Conservation (phyloP, 805 yeast species). For the Blastobotrys terrestris region DNA sequence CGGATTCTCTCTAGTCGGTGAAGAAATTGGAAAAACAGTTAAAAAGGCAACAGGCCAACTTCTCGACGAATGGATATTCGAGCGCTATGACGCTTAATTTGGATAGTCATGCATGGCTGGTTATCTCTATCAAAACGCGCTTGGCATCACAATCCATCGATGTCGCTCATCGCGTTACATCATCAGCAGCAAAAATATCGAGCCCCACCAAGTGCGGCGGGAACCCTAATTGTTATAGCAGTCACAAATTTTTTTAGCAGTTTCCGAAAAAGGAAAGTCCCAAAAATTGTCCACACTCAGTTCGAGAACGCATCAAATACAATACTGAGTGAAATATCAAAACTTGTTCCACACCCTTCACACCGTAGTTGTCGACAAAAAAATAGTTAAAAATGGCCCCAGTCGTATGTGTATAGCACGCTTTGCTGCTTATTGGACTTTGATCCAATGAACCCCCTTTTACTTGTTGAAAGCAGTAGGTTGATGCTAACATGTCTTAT, state of each 20-base stretch:
- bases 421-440: constrained; percentile 34
- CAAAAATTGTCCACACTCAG: not conserved
- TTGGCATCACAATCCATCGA: too few species aligned
- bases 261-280: not conserved
- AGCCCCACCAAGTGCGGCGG: too few species aligned
- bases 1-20: constrained; percentile 15
- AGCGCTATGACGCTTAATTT: not conserved
- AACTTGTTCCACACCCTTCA: not conserved
- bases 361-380: not conserved
- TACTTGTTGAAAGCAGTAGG: constrained; percentile 53
- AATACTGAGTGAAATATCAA: not conserved
- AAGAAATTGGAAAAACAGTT: not conserved
- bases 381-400: constrained; percentile 65
- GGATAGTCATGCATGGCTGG: too few species aligned
- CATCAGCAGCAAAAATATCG: too few species aligned
- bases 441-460: constrained; percentile 3
- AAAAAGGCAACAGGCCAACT: not conserved
- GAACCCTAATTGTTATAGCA: too few species aligned
- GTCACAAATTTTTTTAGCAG: too few species aligned
- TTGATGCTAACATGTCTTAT: constrained; percentile 44
- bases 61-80: not conserved
- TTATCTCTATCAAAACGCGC: too few species aligned
- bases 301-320: too few species aligned
- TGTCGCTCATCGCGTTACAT: too few species aligned
- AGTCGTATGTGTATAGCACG: constrained; percentile 62